Percentiles rank a stretch among this genome's conserved stretches.
These are phyloP conservation scores for Phytophthora palmivora DNA, from an alignment of 352 stramenopile genomes.

Conservation along the genomic window DNA sequence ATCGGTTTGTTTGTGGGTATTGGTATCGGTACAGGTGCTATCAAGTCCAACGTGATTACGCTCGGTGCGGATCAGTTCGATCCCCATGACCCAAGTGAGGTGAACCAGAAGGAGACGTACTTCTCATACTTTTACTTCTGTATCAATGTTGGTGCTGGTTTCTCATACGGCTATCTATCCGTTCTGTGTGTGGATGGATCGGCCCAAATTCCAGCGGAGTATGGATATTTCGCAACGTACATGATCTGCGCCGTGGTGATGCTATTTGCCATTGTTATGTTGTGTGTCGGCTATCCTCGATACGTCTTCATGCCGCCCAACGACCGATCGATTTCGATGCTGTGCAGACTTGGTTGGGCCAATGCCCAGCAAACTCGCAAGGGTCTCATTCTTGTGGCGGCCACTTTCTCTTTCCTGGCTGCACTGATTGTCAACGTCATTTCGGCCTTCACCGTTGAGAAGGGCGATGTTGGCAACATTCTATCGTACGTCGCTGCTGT, in stretches of 20 bases:
- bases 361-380: constrained; percentile 34
- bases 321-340: constrained; percentile 49
- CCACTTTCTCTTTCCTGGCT: constrained; percentile 39
- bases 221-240: too few species aligned
- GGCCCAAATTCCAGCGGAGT: too few species aligned
- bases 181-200: too few species aligned
- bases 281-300: constrained; percentile 53
- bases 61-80: too few species aligned
- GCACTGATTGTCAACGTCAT: constrained; percentile 61
- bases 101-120: too few species aligned
- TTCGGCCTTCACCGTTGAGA: constrained; percentile 44
- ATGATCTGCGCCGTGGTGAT: too few species aligned
- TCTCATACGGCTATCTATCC: too few species aligned
- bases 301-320: constrained; percentile 59
- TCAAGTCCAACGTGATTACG: too few species aligned
- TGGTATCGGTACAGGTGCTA: constrained; percentile 48
- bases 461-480: constrained; percentile 25
- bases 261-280: constrained; percentile 44
- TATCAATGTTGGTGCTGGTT: too few species aligned
- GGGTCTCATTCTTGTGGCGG: constrained; percentile 40
- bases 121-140: too few species aligned
- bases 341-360: constrained; percentile 43
- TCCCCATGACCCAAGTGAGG: too few species aligned
- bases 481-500: too few species aligned
- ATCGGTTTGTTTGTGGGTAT: constrained; percentile 65